These are phyloP conservation scores for Graphilbum fragrans DNA, from an alignment of 2,329 filamentous ascomycete genomes.

Conservation along the genomic window DNA sequence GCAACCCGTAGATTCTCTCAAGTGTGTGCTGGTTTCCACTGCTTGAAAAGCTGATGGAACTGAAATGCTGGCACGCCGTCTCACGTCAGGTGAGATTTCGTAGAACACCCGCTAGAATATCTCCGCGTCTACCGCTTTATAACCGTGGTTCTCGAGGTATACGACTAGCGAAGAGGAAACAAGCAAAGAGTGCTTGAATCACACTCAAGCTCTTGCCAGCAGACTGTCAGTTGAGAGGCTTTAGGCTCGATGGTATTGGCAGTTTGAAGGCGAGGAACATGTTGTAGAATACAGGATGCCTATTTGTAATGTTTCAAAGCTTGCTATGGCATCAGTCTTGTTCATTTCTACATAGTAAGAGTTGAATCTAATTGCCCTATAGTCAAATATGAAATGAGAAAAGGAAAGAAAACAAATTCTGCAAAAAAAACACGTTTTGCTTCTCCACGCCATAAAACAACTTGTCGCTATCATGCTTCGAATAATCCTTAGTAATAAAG, in stretches of 20 bases:
- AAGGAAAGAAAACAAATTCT: constrained; percentile 1
- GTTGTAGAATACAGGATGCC: too few relatives aligned
- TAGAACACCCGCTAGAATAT: constrained; percentile 60
- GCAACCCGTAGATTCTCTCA: neutral
- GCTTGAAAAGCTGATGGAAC: too few relatives aligned
- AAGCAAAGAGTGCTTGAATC: constrained; percentile 29
- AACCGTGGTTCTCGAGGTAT: constrained; percentile 76
- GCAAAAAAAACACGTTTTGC: neutral
- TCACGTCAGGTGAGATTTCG: neutral
- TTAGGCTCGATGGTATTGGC: constrained; percentile 47
- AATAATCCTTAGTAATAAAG: neutral
- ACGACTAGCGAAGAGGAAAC: constrained; percentile 80
- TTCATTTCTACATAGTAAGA: constrained; percentile 7
- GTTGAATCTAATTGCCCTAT: neutral
- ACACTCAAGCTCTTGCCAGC: constrained; percentile 57
- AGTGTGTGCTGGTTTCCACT: neutral
- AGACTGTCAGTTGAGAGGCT: constrained; percentile 58
- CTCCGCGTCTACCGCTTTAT: constrained; percentile 62
- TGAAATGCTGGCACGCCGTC: neutral
- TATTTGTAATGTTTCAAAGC: too few relatives aligned
- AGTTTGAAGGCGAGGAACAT: constrained; percentile 86
- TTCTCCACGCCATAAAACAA: too few relatives aligned
- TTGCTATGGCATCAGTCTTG: neutral
- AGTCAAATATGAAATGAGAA: constrained; percentile 7
- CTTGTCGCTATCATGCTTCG: too few relatives aligned